Percentiles rank a stretch among this genome's conserved stretches.
Evolutionary conservation across 345 rosid species (phyloP).

Genomic region (Pistacia atlantica): DNA sequence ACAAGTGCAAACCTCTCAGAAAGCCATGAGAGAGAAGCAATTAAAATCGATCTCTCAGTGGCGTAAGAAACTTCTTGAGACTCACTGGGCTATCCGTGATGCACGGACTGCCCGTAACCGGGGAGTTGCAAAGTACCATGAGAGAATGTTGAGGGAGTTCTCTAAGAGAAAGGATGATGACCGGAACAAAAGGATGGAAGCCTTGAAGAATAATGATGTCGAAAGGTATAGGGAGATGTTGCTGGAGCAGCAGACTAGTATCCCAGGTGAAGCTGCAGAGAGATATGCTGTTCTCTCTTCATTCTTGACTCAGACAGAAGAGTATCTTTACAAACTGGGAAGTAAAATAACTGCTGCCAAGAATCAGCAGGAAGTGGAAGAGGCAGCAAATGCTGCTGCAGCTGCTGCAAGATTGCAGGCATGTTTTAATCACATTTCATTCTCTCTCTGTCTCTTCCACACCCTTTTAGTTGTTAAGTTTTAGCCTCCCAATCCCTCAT

Average conservation of each 20-base stretch:
- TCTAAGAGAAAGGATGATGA: conserved; percentile 97
- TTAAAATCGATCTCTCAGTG: conserved; percentile 94
- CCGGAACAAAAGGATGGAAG: conserved; percentile 97
- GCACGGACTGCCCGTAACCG: conserved; percentile 97
- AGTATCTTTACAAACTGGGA: conserved; percentile 91
- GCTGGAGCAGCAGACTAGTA: conserved; percentile 93
- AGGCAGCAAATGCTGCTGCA: conserved; percentile 96
- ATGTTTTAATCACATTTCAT: conserved; percentile 22
- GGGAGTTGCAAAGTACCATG: conserved; percentile 99
- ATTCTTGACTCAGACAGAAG: conserved; percentile 97
- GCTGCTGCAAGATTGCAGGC: conserved; percentile 92
- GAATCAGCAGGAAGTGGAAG: conserved; percentile 97
- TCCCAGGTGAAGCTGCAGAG: conserved; percentile 92
- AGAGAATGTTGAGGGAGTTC: conserved; percentile 91
- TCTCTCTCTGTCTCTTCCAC: neutral
- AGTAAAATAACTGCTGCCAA: conserved; percentile 92
- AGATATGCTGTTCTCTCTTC: conserved; percentile 95
- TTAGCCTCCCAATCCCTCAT: neutral
- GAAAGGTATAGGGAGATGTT: conserved; percentile 99
- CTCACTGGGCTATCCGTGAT: conserved; percentile 99
- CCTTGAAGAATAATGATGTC: conserved; percentile 97
- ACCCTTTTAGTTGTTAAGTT: neutral
- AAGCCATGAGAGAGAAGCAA: conserved; percentile 89
- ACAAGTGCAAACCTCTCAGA: conserved; percentile 86
- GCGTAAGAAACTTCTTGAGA: conserved; percentile 99